Evolutionary conservation across 192 early-diverging fungal genomes (phyloP).

Genomic region (Polychytrium aggregatum): DNA sequence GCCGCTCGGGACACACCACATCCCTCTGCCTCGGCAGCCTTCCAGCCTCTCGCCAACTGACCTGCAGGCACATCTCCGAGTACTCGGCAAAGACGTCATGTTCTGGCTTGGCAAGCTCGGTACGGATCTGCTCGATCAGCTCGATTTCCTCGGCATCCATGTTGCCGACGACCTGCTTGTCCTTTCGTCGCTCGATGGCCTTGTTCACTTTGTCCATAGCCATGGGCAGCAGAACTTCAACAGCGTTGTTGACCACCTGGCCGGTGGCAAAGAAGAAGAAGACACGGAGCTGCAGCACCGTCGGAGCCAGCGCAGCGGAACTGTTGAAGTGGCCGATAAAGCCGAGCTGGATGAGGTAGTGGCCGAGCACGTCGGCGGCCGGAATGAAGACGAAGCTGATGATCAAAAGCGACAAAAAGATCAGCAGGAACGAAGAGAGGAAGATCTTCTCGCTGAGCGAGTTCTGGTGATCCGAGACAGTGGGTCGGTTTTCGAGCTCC

Average conservation of each 20-base stretch:
- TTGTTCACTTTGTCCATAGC: constrained; percentile 19
- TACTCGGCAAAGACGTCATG: constrained; percentile 86
- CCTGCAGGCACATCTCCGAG: constrained; percentile 84
- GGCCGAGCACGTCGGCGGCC: constrained; percentile 54
- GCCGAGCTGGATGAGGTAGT: constrained; percentile 24
- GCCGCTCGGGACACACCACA: not conserved
- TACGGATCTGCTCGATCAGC: constrained; percentile 42
- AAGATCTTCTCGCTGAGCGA: constrained; percentile 76
- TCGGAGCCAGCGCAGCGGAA: constrained; percentile 40
- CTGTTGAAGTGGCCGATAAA: constrained; percentile 1
- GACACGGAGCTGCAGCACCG: constrained; percentile 44
- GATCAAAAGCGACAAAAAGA: constrained; percentile 74
- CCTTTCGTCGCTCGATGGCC: constrained; percentile 21
- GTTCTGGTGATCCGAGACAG: constrained; percentile 54
- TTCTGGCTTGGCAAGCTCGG: constrained; percentile 51
- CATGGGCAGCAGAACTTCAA: constrained; percentile 67
- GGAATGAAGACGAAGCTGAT: constrained; percentile 86
- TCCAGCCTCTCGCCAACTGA: constrained; percentile 10
- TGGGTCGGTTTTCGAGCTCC: constrained; percentile 75
- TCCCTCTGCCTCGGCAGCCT: not conserved
- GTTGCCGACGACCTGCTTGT: no score
- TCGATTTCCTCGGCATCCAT: constrained; percentile 22
- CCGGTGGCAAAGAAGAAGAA: constrained; percentile 74
- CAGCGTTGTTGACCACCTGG: constrained; percentile 64
- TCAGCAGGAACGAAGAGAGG: constrained; percentile 69